Evolutionary conservation across 306 rosid species (phyloP), one percentile per base, ranked within the genome.

Genomic region (Ochetophila trinervis): DNA sequence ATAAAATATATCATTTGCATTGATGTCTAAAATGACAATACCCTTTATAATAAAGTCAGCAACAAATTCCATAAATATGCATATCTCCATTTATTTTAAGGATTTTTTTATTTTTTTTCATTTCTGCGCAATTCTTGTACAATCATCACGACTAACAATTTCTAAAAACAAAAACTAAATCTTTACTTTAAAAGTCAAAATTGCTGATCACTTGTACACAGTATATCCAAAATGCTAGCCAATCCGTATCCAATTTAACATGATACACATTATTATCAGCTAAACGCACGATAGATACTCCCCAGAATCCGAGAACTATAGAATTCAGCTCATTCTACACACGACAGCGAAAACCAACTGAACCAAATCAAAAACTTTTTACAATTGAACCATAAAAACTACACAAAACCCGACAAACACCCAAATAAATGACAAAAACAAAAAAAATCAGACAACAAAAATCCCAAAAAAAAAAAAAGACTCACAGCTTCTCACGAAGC

Each of bases 401-500:
- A 53, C 10, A 10, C 32, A 10, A 15, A 59, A 52, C 56, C 48
- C 18, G 3, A 19, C 8, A 19, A 57, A 48, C 18, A 64, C 20
- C 23, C 49, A 37, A 57, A 63, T 20, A 40, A 64, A 27, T 60
- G 13, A 10, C 35, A 66, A 11, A 48, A 48, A 8, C 23, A 27
- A 37, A 13, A 19, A 37, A 10, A 65, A 52, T 5, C 11, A 54
- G 18, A 7, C 57, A 66, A 32, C 47, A 60, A 20, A 34, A 27
- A 9, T 36, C 48, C 53, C 12, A 58, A 34, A 35, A 16, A 40
- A 44, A 19, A 6, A 22, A 63, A 2, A n/a, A 36, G 30, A 77
- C 95, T 82, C 68, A 92, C 98, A 92, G 89, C 85, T 89, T 92
- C 10, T 92, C 95, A 22, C 98, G 98, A 47, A 92, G 89, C 66